phyloP scores from a whole-genome alignment of 305 asterid species.

The Fraxinus latifolia region DNA sequence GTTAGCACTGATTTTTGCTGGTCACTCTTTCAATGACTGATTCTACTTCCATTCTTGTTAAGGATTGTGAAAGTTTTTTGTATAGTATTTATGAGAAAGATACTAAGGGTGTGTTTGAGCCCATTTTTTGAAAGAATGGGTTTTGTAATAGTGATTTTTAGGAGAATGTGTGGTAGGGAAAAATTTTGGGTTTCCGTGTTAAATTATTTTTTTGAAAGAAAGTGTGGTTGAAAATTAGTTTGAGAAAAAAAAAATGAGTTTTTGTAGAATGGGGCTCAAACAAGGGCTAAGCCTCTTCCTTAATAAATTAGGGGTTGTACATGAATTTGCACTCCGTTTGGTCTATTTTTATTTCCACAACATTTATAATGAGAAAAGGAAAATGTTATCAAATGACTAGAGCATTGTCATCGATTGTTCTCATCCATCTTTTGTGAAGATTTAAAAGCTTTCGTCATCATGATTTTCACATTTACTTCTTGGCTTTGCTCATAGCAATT shows the following conservation, averaged over 20 bases:
- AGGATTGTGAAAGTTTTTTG: neutral
- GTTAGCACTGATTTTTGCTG: constrained; percentile 7
- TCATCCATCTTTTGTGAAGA: neutral
- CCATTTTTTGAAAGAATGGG: neutral
- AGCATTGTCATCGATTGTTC: constrained; percentile 14
- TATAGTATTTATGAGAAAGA: neutral
- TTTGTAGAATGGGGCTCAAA: neutral
- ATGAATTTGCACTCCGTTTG: neutral
- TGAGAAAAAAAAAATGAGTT: neutral
- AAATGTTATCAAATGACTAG: constrained; percentile 10
- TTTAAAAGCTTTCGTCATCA: constrained; percentile 10
- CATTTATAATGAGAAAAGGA: constrained; percentile 6
- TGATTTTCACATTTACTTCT: constrained; percentile 26
- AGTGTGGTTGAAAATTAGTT: neutral
- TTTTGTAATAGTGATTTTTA: neutral
- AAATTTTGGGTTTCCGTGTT: neutral
- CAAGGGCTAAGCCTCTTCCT: neutral
- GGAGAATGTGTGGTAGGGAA: neutral
- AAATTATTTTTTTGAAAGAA: neutral
- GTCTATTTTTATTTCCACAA: neutral
- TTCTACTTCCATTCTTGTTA: neutral
- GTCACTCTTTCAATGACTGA: constrained; percentile 17
- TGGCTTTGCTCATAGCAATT: constrained; percentile 9
- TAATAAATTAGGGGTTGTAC: neutral
- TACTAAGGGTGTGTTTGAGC: neutral